Conservation (phyloP, 768 basidiomycete species). For the Polyporus arcularius region DNA sequence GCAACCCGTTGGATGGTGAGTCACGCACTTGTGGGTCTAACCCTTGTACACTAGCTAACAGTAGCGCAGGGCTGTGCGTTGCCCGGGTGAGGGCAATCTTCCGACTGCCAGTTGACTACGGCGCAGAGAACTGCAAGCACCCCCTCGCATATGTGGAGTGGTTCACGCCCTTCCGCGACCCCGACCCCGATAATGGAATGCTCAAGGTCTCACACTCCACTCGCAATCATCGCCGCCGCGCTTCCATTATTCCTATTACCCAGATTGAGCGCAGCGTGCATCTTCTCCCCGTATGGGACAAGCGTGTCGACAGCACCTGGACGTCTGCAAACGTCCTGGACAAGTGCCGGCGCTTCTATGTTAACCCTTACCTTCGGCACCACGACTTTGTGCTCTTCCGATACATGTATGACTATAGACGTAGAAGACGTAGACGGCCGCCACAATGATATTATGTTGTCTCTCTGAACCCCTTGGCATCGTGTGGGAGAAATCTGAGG, state of each 20-base stretch:
- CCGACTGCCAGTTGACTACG: not conserved
- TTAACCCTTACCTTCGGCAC: conserved; percentile 21
- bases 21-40: not conserved
- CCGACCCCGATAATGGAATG: conserved; percentile 21
- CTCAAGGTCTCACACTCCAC: conserved; percentile 25
- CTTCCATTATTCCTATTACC: conserved; percentile 27
- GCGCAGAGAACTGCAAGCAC: not conserved
- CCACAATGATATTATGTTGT: too few species aligned
- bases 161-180: conserved; percentile 27
- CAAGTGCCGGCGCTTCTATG: conserved; percentile 13
- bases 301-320: conserved; percentile 8
- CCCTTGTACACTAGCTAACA: not conserved
- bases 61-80: conserved; percentile 19
- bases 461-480: too few species aligned
- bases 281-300: conserved; percentile 28
- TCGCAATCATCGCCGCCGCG: conserved; percentile 19
- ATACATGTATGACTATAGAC: conserved; percentile 3
- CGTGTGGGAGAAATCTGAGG: too few species aligned
- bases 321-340: conserved; percentile 14
- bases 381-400: conserved; percentile 16
- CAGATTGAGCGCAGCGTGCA: conserved; percentile 33
- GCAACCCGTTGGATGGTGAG: not conserved
- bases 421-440: too few species aligned
- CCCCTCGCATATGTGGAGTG: conserved; percentile 31
- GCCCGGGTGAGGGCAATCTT: conserved; percentile 26